Conservation (phyloP, 2,329 filamentous ascomycete species). For the Polytolypa hystricis region DNA sequence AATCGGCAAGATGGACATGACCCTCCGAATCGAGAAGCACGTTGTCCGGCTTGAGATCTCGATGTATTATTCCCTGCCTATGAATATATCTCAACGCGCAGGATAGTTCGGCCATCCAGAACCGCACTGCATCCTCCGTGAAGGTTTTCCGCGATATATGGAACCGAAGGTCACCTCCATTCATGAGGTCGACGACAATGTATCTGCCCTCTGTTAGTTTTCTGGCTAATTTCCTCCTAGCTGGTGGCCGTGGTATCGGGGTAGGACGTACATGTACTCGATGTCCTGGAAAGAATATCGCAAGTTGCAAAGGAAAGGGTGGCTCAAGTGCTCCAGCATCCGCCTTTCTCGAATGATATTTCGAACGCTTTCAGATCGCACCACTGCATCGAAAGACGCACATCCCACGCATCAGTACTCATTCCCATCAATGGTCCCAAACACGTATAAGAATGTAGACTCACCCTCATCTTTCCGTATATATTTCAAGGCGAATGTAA, state of each 20-base stretch:
- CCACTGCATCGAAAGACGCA: constrained; percentile 52
- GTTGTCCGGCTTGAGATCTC: constrained; percentile 88
- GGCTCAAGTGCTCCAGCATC: constrained; percentile 97
- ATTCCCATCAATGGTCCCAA: too few relatives aligned
- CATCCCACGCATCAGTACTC: constrained; percentile 12
- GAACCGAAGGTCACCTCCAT: constrained; percentile 87
- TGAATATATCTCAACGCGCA: constrained; percentile 86
- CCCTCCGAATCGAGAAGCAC: constrained; percentile 78
- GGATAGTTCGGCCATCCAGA: constrained; percentile 92
- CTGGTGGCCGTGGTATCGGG: too few relatives aligned
- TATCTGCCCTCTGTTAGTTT: constrained; percentile 57
- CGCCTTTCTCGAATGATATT: constrained; percentile 96
- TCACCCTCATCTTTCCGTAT: constrained; percentile 96
- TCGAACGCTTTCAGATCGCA: constrained; percentile 91
- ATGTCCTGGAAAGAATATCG: constrained; percentile 99
- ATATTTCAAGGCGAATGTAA: constrained; percentile 95
- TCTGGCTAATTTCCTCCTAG: constrained; percentile 15
- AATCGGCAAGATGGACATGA: constrained; percentile 95
- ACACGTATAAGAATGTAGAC: too few relatives aligned
- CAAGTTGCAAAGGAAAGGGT: constrained; percentile 95
- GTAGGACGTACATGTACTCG: constrained; percentile 73
- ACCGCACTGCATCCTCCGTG: constrained; percentile 90
- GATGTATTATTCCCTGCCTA: constrained; percentile 74
- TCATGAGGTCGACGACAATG: constrained; percentile 96
- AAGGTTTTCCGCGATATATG: constrained; percentile 97